Evolutionary conservation across 129 eudicot genomes (phyloP).

Genomic region (Solidago caesia): DNA sequence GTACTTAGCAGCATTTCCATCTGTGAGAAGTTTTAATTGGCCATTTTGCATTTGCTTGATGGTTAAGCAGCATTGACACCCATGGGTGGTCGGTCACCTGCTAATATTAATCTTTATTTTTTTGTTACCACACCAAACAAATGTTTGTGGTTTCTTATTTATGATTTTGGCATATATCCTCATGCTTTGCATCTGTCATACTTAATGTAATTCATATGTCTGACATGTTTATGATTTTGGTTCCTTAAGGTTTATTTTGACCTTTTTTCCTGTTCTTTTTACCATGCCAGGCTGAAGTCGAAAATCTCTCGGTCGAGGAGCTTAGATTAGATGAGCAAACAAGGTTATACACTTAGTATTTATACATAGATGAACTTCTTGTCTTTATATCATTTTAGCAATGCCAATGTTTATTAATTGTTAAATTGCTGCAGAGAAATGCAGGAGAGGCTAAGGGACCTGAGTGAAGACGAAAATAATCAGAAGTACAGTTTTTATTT

Average conservation of each 20-base stretch:
- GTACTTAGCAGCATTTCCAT: background rate
- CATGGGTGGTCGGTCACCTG: background rate
- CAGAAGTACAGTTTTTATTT: conserved; percentile 50
- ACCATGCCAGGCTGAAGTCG: conserved; percentile 69
- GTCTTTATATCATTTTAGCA: background rate
- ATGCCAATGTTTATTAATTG: conserved; percentile 31
- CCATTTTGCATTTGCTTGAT: background rate
- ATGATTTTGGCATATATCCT: background rate
- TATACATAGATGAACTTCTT: background rate
- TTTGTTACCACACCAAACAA: background rate
- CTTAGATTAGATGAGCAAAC: conserved; percentile 70
- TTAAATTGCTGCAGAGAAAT: conserved; percentile 64
- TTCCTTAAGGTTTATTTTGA: background rate
- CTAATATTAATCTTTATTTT: conserved; percentile 1
- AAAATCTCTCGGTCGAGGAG: conserved; percentile 65
- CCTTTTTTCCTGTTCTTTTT: background rate
- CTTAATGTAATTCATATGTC: background rate
- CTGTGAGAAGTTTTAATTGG: background rate
- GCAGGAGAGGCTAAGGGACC: conserved; percentile 78
- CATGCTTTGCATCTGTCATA: background rate
- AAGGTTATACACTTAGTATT: conserved; percentile 42
- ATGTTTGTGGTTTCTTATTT: background rate
- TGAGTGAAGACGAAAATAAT: conserved; percentile 80
- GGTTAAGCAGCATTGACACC: background rate
- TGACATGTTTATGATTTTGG: background rate